Conservation (phyloP, 208 protist species). For the Leishmania turanica region DNA sequence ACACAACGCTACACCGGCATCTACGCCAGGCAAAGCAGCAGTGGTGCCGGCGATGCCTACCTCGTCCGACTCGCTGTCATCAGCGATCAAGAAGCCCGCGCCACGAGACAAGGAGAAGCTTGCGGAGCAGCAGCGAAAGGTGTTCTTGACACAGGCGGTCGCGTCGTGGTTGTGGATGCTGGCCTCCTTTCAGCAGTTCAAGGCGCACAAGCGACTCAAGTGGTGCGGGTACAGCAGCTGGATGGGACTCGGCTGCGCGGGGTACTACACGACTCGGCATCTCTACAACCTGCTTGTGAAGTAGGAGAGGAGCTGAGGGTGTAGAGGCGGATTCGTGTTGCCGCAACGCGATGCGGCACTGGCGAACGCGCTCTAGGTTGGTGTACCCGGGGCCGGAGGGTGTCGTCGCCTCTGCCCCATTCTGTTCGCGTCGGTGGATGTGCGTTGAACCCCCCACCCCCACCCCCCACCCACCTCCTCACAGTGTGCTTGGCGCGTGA, state of each 20-base stretch:
- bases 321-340: neutral
- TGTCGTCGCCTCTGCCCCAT: neutral
- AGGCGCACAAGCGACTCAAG: conserved; percentile 64
- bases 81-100: neutral
- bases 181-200: conserved; percentile 80
- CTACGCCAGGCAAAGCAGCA: neutral
- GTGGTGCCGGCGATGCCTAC: neutral
- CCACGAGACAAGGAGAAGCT: conserved; percentile 13
- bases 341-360: neutral
- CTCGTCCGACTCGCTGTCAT: neutral
- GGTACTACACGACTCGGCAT: conserved; percentile 74
- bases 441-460: too few species aligned
- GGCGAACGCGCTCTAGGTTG: neutral
- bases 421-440: neutral
- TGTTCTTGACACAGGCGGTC: conserved; percentile 64
- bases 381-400: neutral
- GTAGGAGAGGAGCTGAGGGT: neutral
- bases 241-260: conserved; percentile 55
- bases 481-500: neutral
- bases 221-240: conserved; percentile 88
- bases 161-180: conserved; percentile 88
- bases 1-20: neutral
- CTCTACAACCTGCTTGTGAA: conserved; percentile 53
- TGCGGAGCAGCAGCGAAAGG: conserved; percentile 37
- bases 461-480: neutral